phyloP scores from a whole-genome alignment of 2,329 filamentous ascomycete genomes.

The Raffaelea deltoideospora region DNA sequence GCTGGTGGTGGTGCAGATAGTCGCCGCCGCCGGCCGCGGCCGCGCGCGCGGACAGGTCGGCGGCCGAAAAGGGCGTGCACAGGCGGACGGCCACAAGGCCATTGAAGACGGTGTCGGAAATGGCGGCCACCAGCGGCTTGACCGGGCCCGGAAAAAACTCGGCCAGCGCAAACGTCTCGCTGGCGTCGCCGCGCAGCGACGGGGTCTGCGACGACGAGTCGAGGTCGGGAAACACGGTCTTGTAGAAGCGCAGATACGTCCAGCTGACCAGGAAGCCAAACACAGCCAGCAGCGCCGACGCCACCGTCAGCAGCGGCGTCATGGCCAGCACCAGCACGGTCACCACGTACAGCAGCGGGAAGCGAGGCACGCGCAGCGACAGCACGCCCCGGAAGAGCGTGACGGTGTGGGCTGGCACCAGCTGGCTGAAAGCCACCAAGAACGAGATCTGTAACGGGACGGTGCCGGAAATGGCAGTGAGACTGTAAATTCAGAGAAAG shows the following conservation, averaged over 20 bases:
- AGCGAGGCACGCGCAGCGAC: conserved; percentile 68
- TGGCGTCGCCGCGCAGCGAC: conserved; percentile 72
- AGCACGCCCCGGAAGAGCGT: conserved; percentile 79
- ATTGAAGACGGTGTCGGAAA: conserved; percentile 63
- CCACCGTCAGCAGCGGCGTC: conserved; percentile 46
- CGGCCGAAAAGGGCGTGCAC: conserved; percentile 72
- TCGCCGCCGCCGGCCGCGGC: conserved; percentile 52
- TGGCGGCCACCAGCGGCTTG: conserved; percentile 59
- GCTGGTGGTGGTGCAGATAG: conserved; percentile 25
- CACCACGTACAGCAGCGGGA: conserved; percentile 60
- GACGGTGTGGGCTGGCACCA: conserved; percentile 92
- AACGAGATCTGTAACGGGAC: conserved; percentile 84
- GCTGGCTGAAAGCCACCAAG: conserved; percentile 93
- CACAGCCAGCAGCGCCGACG: conserved; percentile 63
- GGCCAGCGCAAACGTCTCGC: conserved; percentile 89
- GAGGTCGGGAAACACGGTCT: conserved; percentile 55
- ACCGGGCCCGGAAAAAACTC: conserved; percentile 84
- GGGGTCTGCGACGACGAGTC: conserved; percentile 40
- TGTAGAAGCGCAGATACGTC: conserved; percentile 95
- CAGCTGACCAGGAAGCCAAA: conserved; percentile 78
- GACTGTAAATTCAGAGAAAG: conserved; percentile 26
- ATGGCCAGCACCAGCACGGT: conserved; percentile 50
- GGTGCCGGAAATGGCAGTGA: conserved; percentile 75
- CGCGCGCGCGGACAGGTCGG: conserved; percentile 46
- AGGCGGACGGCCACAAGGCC: conserved; percentile 60